These are phyloP conservation scores for Mytilinidion resinicola DNA, from an alignment of 495 filamentous ascomycete species.

Conservation along the genomic window DNA sequence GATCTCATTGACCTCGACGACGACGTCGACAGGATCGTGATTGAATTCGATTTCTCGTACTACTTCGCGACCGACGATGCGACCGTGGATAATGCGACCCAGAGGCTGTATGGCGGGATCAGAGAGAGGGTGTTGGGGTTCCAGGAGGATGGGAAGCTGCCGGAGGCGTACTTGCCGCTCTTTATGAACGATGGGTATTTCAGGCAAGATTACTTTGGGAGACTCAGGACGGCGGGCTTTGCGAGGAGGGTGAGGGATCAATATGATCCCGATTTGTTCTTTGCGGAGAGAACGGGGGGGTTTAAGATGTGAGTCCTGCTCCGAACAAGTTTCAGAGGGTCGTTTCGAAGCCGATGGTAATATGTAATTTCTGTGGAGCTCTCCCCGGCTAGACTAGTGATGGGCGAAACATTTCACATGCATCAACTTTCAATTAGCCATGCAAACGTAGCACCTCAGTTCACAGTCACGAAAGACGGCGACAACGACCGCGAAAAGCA, in stretches of 20 bases:
- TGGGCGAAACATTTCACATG: no score
- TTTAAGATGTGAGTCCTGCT: constrained; percentile 12
- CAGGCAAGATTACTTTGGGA: constrained; percentile 53
- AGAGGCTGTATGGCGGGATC: constrained; percentile 42
- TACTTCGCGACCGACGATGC: constrained; percentile 39
- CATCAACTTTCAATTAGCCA: no score
- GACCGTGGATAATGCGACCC: constrained; percentile 46
- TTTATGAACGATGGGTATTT: constrained; percentile 58
- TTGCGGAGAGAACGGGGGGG: constrained; percentile 52
- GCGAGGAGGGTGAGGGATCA: constrained; percentile 40
- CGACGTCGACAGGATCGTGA: constrained; percentile 48
- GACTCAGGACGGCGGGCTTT: constrained; percentile 43
- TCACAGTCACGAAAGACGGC: no score
- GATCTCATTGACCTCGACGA: constrained; percentile 50
- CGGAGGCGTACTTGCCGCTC: constrained; percentile 49
- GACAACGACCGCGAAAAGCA: no score
- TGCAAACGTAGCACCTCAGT: no score
- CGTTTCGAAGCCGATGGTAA: no score
- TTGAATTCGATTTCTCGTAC: constrained; percentile 54
- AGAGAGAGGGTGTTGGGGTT: constrained; percentile 5
- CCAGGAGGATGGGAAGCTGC: constrained; percentile 24
- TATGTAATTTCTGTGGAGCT: no score
- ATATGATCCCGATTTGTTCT: constrained; percentile 54
- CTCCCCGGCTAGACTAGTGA: no score
- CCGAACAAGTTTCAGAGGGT: no score